A percentile compares a stretch with the other conserved stretches of the same genome.
Conservation (phyloP, 1,284 basidiomycete species). For the Pholiota adiposa region DNA sequence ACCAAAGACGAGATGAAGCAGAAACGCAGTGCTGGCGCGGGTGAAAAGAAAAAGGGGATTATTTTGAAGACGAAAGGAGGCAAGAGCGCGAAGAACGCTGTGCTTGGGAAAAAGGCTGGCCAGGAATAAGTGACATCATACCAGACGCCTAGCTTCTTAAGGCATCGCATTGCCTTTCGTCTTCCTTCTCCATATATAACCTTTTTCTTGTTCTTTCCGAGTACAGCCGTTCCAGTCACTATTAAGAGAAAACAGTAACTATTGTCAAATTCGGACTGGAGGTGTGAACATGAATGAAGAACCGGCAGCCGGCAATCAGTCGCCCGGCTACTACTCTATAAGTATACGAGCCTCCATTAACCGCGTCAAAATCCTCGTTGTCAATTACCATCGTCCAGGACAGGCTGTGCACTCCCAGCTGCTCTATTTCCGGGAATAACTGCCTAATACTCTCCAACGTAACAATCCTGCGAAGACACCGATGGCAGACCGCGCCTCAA, state of each 20-base stretch:
- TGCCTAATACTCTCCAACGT: neutral
- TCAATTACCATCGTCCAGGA: neutral
- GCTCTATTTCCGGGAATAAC: slow-evolving; percentile 1
- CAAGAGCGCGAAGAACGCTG: slow-evolving; percentile 55
- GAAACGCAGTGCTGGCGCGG: slow-evolving; percentile 47
- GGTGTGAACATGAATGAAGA: neutral
- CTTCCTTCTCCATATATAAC: neutral
- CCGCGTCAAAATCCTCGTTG: slow-evolving; percentile 3
- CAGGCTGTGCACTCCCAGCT: slow-evolving; percentile 4
- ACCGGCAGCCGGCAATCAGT: slow-evolving; percentile 15
- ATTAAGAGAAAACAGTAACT: neutral
- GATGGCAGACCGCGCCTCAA: slow-evolving; percentile 34
- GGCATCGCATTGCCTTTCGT: neutral
- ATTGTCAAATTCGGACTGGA: neutral
- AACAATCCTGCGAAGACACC: slow-evolving; percentile 2
- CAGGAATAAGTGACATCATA: slow-evolving; percentile 26
- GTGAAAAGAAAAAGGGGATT: slow-evolving; percentile 67
- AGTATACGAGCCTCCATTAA: slow-evolving; percentile 2
- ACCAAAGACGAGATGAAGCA: slow-evolving; percentile 50
- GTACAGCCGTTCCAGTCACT: neutral
- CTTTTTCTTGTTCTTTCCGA: neutral
- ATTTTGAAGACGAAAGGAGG: slow-evolving; percentile 44
- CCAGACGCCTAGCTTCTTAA: neutral
- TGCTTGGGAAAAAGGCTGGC: slow-evolving; percentile 53
- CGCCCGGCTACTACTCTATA: slow-evolving; percentile 8